Conservation (phyloP, 2,329 filamentous ascomycete genomes). For the Cordyceps tenuipes region DNA sequence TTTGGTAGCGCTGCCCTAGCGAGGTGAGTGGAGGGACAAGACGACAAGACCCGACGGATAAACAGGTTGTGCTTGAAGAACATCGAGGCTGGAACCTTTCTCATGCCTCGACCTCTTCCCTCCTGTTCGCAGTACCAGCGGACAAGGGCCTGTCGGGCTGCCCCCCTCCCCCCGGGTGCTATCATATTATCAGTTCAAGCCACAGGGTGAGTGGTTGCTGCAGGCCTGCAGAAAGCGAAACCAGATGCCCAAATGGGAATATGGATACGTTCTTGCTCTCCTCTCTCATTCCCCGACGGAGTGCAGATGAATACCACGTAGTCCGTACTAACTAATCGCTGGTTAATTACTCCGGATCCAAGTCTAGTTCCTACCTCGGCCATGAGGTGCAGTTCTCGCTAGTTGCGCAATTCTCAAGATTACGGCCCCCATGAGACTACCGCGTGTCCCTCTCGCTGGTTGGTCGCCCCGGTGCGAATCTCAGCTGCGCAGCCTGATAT, state of each 20-base stretch:
- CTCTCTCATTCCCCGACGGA: too few relatives aligned
- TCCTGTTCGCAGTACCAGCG: neutral
- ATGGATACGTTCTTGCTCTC: neutral
- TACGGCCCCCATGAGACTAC: neutral
- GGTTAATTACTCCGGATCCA: too few relatives aligned
- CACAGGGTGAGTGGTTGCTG: neutral
- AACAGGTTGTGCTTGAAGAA: too few relatives aligned
- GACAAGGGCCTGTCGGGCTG: neutral
- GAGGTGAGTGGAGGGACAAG: neutral
- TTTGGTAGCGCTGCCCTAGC: neutral
- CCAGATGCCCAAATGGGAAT: neutral
- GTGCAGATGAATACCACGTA: too few relatives aligned
- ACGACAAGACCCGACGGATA: neutral
- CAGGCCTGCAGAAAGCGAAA: neutral
- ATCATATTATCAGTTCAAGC: neutral
- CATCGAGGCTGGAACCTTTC: too few relatives aligned
- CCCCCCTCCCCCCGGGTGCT: too few relatives aligned
- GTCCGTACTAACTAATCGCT: too few relatives aligned
- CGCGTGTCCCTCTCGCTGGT: neutral
- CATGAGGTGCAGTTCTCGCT: neutral
- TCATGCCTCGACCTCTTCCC: neutral
- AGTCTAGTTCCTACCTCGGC: too few relatives aligned
- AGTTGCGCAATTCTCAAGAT: neutral
- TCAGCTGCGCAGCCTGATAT: slow-evolving; percentile 5
- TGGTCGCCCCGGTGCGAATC: slow-evolving; percentile 2